phyloP scores from a whole-genome alignment of 768 basidiomycete genomes.

The Agrocybe pediades region DNA sequence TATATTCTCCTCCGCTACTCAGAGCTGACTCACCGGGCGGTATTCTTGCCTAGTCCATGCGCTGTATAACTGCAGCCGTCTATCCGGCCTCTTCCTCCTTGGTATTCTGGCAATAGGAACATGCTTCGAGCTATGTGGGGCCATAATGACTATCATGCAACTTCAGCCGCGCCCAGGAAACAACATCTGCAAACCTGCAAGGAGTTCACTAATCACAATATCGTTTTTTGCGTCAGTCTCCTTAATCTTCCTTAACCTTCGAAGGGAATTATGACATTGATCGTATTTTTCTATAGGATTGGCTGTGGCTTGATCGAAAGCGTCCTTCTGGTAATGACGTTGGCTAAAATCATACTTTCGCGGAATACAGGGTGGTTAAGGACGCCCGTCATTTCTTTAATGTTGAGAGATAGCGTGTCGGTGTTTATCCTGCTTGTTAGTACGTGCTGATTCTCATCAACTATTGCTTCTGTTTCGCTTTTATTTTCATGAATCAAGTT shows the following conservation, averaged over 20 bases:
- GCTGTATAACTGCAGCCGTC: conserved; percentile 6
- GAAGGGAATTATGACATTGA: neutral
- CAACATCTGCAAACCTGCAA: conserved; percentile 6
- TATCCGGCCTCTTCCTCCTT: conserved; percentile 1
- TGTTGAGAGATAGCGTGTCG: conserved; percentile 14
- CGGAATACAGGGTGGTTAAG: conserved; percentile 3
- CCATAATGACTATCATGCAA: neutral
- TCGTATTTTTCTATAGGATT: neutral
- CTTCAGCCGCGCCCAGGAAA: neutral
- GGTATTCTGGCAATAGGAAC: conserved; percentile 7
- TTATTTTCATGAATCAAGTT: neutral
- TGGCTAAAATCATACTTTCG: neutral
- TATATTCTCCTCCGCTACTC: neutral
- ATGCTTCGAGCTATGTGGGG: conserved; percentile 4
- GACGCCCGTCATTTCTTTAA: conserved; percentile 13
- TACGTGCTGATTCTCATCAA: too few relatives aligned
- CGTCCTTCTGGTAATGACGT: conserved; percentile 9
- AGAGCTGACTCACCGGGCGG: neutral
- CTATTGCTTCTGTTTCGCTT: too few relatives aligned
- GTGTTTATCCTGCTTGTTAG: conserved; percentile 7
- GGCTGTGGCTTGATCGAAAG: conserved; percentile 6
- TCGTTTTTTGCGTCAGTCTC: conserved; percentile 1
- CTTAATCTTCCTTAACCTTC: neutral
- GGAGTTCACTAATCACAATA: neutral
- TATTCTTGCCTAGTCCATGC: conserved; percentile 7